Evolutionary conservation across 495 filamentous ascomycete species (phyloP).

Genomic region (Penicillium longicatenatum): DNA sequence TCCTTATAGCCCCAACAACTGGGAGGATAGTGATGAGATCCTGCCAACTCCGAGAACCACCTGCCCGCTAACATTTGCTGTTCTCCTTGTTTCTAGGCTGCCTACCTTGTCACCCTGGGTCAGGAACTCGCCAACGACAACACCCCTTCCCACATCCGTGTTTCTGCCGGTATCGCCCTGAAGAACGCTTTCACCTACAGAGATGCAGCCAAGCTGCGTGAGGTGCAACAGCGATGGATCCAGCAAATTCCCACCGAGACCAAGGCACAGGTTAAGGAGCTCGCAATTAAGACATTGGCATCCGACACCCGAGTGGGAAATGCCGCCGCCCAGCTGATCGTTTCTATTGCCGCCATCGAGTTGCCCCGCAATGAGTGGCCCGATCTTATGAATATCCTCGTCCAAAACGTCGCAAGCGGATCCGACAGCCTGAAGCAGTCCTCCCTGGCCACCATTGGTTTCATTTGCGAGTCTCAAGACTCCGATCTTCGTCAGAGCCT

Average conservation of each 20-base stretch:
- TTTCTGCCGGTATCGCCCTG: conserved; percentile 90
- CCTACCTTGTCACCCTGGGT: conserved; percentile 87
- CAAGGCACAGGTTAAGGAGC: conserved; percentile 83
- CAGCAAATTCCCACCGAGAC: conserved; percentile 73
- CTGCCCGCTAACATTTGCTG: conserved; percentile 7
- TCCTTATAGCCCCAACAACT: conserved; percentile 1
- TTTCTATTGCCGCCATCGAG: conserved; percentile 93
- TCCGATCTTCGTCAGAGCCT: conserved; percentile 79
- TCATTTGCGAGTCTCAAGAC: conserved; percentile 96
- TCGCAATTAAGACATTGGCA: conserved; percentile 79
- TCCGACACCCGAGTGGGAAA: conserved; percentile 82
- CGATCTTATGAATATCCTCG: conserved; percentile 86
- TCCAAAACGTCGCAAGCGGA: conserved; percentile 88
- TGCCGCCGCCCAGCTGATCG: conserved; percentile 90
- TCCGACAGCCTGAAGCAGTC: conserved; percentile 86
- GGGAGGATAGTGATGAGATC: neutral
- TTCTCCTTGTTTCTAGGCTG: conserved; percentile 57
- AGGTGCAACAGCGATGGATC: conserved; percentile 90
- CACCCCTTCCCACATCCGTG: conserved; percentile 78
- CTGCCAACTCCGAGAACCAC: neutral
- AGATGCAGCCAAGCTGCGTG: conserved; percentile 80
- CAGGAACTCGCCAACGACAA: conserved; percentile 91
- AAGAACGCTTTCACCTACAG: conserved; percentile 96
- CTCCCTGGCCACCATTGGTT: conserved; percentile 91
- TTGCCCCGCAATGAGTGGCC: conserved; percentile 91